These are phyloP conservation scores for Lepidium aucheri DNA, from an alignment of 345 rosid genomes.

Conservation along the genomic window DNA sequence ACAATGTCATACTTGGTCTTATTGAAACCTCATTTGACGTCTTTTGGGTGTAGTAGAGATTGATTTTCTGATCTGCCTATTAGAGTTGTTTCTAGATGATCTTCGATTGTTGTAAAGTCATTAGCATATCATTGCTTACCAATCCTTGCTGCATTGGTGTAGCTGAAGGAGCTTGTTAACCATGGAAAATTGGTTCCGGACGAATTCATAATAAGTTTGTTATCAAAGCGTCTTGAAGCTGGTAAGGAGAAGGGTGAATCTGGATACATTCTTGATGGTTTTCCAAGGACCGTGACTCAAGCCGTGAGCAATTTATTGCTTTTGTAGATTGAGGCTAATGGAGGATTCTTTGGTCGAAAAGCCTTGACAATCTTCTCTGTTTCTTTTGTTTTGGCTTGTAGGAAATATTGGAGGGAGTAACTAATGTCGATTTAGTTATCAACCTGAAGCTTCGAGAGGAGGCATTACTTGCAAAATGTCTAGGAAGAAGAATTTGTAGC, in stretches of 20 bases:
- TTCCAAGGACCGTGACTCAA: constrained; percentile 87
- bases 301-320: constrained; percentile 51
- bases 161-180: constrained; percentile 78
- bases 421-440: constrained; percentile 67
- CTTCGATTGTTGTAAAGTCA: not conserved
- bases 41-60: not conserved
- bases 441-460: constrained; percentile 85
- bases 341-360: not conserved
- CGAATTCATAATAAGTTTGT: constrained; percentile 67
- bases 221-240: constrained; percentile 72
- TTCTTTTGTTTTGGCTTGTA: constrained; percentile 14
- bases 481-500: constrained; percentile 89
- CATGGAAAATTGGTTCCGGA: constrained; percentile 87
- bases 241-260: constrained; percentile 75
- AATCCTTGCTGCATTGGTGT: constrained; percentile 18
- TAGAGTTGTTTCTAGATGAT: not conserved
- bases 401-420: constrained; percentile 92
- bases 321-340: not conserved
- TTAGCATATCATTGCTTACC: not conserved
- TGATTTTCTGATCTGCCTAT: not conserved
- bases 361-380: not conserved
- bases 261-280: constrained; percentile 97
- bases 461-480: constrained; percentile 87
- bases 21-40: not conserved
- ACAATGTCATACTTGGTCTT: not conserved